phyloP scores from a whole-genome alignment of 1,284 basidiomycete species.

The Cryptococcus maquisensis region DNA sequence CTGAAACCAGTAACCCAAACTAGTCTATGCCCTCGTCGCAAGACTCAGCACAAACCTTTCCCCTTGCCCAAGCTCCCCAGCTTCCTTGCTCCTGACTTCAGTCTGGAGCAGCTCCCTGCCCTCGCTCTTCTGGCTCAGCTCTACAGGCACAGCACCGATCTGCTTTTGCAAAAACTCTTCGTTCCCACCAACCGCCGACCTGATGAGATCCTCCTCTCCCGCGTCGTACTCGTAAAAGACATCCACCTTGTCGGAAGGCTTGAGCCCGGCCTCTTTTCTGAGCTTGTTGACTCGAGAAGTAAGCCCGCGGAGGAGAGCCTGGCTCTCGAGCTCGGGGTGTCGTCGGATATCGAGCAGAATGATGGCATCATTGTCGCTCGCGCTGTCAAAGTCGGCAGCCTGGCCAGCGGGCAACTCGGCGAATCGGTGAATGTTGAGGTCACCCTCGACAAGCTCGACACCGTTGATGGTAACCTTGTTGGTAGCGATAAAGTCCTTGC shows the following conservation, averaged over 20 bases:
- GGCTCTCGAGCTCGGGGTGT: slow-evolving; percentile 78
- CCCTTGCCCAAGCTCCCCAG: slow-evolving; percentile 86
- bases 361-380: slow-evolving; percentile 93
- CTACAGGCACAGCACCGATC: slow-evolving; percentile 66
- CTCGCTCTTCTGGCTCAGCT: slow-evolving; percentile 62
- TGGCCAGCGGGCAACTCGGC: slow-evolving; percentile 61
- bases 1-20: neutral
- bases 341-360: slow-evolving; percentile 84
- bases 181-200: slow-evolving; percentile 57
- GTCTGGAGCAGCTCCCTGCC: slow-evolving; percentile 59
- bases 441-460: slow-evolving; percentile 82
- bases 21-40: slow-evolving; percentile 18
- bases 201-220: slow-evolving; percentile 62
- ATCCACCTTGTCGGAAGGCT: slow-evolving; percentile 89
- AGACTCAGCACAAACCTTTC: slow-evolving; percentile 55
- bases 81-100: slow-evolving; percentile 68
- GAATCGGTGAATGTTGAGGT: slow-evolving; percentile 84
- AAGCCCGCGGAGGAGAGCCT: slow-evolving; percentile 85
- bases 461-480: slow-evolving; percentile 84
- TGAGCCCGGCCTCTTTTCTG: slow-evolving; percentile 90
- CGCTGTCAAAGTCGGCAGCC: slow-evolving; percentile 54
- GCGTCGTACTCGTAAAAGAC: slow-evolving; percentile 81
- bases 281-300: slow-evolving; percentile 94
- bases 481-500: slow-evolving; percentile 71
- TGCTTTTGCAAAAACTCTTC: slow-evolving; percentile 71